phyloP scores from a whole-genome alignment of 495 filamentous ascomycete genomes.

The Peziza echinospora region DNA sequence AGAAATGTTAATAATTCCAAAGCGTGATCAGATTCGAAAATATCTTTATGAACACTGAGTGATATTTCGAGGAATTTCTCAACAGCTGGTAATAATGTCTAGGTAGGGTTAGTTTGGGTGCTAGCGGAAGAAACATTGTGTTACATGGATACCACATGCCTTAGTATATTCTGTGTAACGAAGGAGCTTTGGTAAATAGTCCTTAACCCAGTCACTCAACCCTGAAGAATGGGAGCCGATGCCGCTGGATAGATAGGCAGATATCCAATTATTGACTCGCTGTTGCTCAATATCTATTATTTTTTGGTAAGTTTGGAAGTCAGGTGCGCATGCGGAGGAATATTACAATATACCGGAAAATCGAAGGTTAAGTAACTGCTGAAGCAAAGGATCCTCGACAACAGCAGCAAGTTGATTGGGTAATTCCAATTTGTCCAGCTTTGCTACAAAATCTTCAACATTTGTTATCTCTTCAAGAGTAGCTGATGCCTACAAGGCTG shows the following conservation, averaged over 20 bases:
- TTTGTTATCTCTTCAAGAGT: constrained; percentile 63
- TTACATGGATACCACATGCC: constrained; percentile 24
- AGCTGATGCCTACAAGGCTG: constrained; percentile 28
- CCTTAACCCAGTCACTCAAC: neutral
- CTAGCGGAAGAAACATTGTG: constrained; percentile 6
- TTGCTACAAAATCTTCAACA: constrained; percentile 48
- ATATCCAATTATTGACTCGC: constrained; percentile 46
- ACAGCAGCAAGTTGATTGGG: constrained; percentile 63
- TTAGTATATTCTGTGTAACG: constrained; percentile 42
- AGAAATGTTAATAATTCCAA: constrained; percentile 43
- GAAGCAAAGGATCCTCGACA: constrained; percentile 52
- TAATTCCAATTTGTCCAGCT: constrained; percentile 55
- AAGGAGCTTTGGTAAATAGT: constrained; percentile 31
- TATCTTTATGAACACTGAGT: constrained; percentile 47
- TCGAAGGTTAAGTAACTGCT: constrained; percentile 47
- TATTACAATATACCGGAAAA: constrained; percentile 26
- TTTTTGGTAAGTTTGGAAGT: neutral
- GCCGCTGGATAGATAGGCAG: constrained; percentile 10
- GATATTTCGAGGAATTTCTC: constrained; percentile 41
- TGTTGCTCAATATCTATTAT: constrained; percentile 13
- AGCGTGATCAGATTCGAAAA: constrained; percentile 33
- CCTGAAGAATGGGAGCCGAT: neutral
- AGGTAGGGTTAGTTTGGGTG: constrained; percentile 5
- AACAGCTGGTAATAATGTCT: constrained; percentile 41
- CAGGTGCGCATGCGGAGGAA: neutral